Conservation (phyloP, 2,329 filamentous ascomycete species). For the Blastomyces silverae region DNA sequence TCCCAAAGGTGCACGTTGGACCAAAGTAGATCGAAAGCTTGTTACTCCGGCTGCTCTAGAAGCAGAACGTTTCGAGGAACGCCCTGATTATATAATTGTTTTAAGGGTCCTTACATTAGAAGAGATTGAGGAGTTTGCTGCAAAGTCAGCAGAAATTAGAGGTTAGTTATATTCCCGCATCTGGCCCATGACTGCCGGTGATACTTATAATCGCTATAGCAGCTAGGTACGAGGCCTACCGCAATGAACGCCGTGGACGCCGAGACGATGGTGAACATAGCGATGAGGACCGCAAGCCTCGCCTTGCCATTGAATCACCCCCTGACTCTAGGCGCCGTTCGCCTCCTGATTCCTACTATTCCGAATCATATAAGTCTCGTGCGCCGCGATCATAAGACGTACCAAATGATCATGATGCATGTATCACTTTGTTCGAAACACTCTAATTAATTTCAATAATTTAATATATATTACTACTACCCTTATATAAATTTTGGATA, state of each 20-base stretch:
- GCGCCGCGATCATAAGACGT: neutral
- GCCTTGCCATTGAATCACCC: conserved; percentile 9
- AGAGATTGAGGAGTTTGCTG: conserved; percentile 81
- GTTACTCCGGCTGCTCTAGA: conserved; percentile 86
- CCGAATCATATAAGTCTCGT: conserved; percentile 2
- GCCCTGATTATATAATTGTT: conserved; percentile 91
- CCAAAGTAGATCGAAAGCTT: conserved; percentile 78
- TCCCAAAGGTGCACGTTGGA: conserved; percentile 77
- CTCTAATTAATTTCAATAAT: neutral
- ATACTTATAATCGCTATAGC: conserved; percentile 25
- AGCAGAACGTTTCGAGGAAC: conserved; percentile 80
- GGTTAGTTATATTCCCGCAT: conserved; percentile 46
- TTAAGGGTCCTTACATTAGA: conserved; percentile 78
- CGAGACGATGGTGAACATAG: conserved; percentile 7
- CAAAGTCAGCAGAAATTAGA: conserved; percentile 72
- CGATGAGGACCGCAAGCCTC: conserved; percentile 5
- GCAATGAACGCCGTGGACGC: neutral
- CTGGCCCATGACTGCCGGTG: neutral
- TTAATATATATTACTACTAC: neutral
- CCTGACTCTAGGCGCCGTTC: conserved; percentile 1
- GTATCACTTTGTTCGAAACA: neutral
- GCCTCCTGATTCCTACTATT: neutral
- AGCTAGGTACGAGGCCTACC: conserved; percentile 7
- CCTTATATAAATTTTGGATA: neutral
- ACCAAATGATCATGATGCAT: neutral